Evolutionary conservation across 441 rosid genomes (phyloP).

Genomic region (Syzygium malaccense): DNA sequence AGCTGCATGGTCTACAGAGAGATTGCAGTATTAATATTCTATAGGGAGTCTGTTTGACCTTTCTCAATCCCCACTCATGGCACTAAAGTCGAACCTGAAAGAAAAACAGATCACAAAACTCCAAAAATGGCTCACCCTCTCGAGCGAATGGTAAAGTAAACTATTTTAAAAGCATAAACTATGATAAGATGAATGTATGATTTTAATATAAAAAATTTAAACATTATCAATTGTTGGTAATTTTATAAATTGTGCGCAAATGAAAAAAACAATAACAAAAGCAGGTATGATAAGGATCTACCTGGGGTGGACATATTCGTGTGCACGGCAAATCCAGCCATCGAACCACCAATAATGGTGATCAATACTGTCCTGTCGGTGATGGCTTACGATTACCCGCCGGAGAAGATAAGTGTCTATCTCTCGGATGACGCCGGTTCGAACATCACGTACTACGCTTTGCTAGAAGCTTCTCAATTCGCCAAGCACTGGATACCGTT

Average conservation of each 20-base stretch:
- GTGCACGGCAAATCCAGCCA: constrained; percentile 66
- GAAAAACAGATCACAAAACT: no score
- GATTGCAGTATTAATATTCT: no score
- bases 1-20: not conserved
- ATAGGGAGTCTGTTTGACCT: not conserved
- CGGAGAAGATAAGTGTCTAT: constrained; percentile 50
- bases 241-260: not conserved
- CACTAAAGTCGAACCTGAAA: not conserved
- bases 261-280: not conserved
- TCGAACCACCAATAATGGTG: constrained; percentile 68
- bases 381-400: constrained; percentile 57
- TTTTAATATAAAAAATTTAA: not conserved
- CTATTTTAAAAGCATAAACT: not conserved
- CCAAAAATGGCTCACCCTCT: no score
- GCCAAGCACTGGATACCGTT: constrained; percentile 58
- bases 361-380: constrained; percentile 59
- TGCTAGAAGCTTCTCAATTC: constrained; percentile 53
- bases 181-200: not conserved
- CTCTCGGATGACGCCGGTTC: constrained; percentile 80
- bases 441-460: constrained; percentile 52
- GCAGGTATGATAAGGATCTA: constrained; percentile 29
- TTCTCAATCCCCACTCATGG: no score
- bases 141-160: not conserved
- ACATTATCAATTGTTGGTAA: not conserved
- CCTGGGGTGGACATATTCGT: constrained; percentile 66